Percentiles rank a stretch among this genome's conserved stretches.
Evolutionary conservation across 139 green algal genomes (phyloP).

Genomic region (Micractinium sp.): DNA sequence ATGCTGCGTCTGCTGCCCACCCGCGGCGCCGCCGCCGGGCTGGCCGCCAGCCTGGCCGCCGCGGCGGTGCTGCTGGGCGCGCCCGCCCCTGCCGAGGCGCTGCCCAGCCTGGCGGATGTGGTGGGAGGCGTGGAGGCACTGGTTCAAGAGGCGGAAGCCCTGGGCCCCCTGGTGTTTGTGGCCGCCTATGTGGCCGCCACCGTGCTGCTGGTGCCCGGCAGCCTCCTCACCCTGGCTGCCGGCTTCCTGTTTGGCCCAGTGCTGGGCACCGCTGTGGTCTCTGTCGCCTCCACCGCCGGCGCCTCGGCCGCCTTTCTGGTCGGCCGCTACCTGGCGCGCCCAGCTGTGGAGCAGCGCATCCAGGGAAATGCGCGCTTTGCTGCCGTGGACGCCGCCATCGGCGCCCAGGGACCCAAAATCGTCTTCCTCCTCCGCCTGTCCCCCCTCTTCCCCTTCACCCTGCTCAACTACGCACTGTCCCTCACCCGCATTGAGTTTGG

Average conservation of each 20-base stretch:
- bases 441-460: slow-evolving; percentile 76
- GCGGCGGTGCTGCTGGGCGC: not conserved
- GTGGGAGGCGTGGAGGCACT: slow-evolving; percentile 16
- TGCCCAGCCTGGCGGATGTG: slow-evolving; percentile 9
- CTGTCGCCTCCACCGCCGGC: slow-evolving; percentile 63
- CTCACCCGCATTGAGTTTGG: slow-evolving; percentile 64
- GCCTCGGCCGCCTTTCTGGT: slow-evolving; percentile 73
- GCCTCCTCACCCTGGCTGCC: slow-evolving; percentile 75
- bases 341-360: slow-evolving; percentile 55
- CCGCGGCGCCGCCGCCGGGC: not conserved
- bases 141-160: slow-evolving; percentile 37
- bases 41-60: not conserved
- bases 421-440: slow-evolving; percentile 81
- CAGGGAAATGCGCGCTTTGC: slow-evolving; percentile 45
- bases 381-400: slow-evolving; percentile 61
- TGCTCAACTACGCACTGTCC: slow-evolving; percentile 78
- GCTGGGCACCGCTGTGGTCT: slow-evolving; percentile 71
- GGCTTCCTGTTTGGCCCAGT: slow-evolving; percentile 80
- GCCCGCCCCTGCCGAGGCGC: not conserved
- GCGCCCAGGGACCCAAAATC: slow-evolving; percentile 57
- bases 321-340: slow-evolving; percentile 67
- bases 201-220: slow-evolving; percentile 78
- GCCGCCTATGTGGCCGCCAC: slow-evolving; percentile 65
- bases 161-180: slow-evolving; percentile 65
- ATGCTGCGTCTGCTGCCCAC: not conserved